Evolutionary conservation across 805 yeast species (phyloP).

Genomic region (Huiozyma naganishii): DNA sequence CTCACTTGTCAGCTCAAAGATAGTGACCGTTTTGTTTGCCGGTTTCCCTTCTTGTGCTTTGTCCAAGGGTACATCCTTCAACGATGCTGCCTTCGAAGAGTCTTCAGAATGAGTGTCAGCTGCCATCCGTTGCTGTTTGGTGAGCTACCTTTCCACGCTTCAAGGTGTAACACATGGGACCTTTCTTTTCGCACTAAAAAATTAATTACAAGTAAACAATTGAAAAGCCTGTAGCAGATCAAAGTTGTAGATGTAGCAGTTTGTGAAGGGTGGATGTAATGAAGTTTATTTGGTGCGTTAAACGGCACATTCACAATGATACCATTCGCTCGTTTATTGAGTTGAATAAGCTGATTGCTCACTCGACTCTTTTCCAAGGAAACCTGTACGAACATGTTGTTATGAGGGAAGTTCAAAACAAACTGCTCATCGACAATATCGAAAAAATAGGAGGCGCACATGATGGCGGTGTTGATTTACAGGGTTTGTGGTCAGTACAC

Average conservation of each 20-base stretch:
- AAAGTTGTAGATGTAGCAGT: background rate
- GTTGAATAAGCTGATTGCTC: conserved; percentile 13
- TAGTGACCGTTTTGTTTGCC: conserved; percentile 10
- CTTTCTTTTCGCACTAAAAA: background rate
- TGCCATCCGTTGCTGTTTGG: background rate
- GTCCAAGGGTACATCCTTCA: background rate
- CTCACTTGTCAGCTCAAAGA: conserved; percentile 22
- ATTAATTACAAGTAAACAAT: too few species aligned
- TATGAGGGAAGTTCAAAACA: conserved; percentile 21
- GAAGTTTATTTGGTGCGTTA: background rate
- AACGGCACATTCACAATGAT: conserved; percentile 9
- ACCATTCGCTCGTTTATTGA: conserved; percentile 11
- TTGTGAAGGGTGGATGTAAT: background rate
- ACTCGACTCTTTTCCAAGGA: conserved; percentile 27
- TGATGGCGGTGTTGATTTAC: conserved; percentile 27
- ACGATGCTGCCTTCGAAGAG: too few species aligned
- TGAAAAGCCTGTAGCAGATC: too few species aligned
- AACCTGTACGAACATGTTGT: conserved; percentile 26
- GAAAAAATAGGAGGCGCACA: conserved; percentile 25
- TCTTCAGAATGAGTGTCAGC: background rate
- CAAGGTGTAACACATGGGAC: background rate
- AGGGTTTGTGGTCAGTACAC: conserved; percentile 19
- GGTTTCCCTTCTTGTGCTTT: background rate
- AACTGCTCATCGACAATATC: conserved; percentile 16
- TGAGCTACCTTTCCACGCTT: background rate